Base-by-base conservation (phyloP, 129 eudicot species). In the Apium graveolens region DNA sequence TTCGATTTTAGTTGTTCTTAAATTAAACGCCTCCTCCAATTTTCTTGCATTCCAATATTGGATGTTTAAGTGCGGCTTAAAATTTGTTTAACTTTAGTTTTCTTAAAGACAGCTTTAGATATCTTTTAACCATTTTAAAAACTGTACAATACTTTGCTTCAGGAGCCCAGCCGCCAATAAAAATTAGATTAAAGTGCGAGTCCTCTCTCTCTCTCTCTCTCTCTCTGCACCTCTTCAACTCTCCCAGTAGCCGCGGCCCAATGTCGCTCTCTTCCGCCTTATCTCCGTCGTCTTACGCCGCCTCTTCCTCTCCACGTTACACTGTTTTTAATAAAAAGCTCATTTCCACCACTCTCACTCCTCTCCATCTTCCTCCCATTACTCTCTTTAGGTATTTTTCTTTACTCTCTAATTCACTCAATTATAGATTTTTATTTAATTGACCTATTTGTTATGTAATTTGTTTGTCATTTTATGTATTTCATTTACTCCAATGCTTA, bases 211-310 rank as follows among this genome's bases (percentile, higher is more conserved):
- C 18, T 6, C 29, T 69, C 75, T 65, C 78, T 73, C 6, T 78
- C 53, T 31, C 63, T 29, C 76, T 31, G 27, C 38, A 31, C 29
- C 76, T 31, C 37, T 51, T 34, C 39, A 34, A 7, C 62, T 29
- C 35, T 41, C 72, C 26, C 34, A 51, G 51, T 18, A n/a, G 79
- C 14, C 41, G 62, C 80, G 48, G 72, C 70, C 42, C 32, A 74
- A 86, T 86, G 89, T 86, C 87, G 27, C 62, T 83, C 49, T 76
- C 74, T 70, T 79, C 83, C 81, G 48, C 89, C 17, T 71, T 86
- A 34, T 80, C 85, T 34, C 78, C 89, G 14, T 70, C 74, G 17
- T 80, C 83, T 45, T 83, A 75, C 81, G 35, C 82, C 38, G 84
- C 83, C 24, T 44, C 74, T 24, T 29, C 78, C 26, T 66, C 66